phyloP scores from a whole-genome alignment of 1,284 basidiomycete genomes.

The Trichosporon ovoides region DNA sequence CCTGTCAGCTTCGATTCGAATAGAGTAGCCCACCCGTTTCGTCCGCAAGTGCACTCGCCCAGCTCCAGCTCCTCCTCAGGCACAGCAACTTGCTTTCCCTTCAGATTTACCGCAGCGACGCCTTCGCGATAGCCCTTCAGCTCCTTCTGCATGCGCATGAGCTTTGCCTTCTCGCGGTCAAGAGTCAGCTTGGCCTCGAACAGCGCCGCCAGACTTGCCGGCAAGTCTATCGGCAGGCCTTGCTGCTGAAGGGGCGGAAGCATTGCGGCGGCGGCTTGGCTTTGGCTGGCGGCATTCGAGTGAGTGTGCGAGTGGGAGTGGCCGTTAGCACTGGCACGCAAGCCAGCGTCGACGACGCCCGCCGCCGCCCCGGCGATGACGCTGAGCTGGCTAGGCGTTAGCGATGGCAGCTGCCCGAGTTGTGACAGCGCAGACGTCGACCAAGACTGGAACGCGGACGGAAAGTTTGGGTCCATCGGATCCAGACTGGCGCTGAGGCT shows the following conservation, averaged over 20 bases:
- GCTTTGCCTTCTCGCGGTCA: conserved; percentile 47
- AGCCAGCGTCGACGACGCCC: conserved; percentile 32
- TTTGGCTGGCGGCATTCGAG: conserved; percentile 7
- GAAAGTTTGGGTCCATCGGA: conserved; percentile 27
- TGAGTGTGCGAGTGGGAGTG: not conserved
- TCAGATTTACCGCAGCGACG: conserved; percentile 21
- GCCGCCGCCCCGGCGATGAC: conserved; percentile 43
- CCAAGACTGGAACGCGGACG: conserved; percentile 38
- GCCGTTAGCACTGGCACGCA: conserved; percentile 11
- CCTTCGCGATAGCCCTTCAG: conserved; percentile 43
- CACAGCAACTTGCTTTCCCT: conserved; percentile 32
- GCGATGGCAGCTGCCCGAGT: conserved; percentile 36
- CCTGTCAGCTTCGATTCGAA: not conserved
- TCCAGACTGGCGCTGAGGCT: conserved; percentile 16
- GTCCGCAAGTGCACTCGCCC: conserved; percentile 41
- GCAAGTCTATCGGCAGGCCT: conserved; percentile 38
- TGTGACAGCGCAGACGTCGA: conserved; percentile 34
- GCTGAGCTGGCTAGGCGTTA: conserved; percentile 38
- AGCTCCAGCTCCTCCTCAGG: conserved; percentile 21
- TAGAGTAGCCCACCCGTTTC: conserved; percentile 23
- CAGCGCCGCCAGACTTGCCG: conserved; percentile 43
- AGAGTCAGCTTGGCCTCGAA: conserved; percentile 47
- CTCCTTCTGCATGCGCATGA: conserved; percentile 47
- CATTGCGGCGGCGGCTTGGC: not conserved
- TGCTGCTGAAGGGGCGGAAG: not conserved